Conservation (phyloP, 2,329 filamentous ascomycete genomes). For the Colletotrichum brevisporum region DNA sequence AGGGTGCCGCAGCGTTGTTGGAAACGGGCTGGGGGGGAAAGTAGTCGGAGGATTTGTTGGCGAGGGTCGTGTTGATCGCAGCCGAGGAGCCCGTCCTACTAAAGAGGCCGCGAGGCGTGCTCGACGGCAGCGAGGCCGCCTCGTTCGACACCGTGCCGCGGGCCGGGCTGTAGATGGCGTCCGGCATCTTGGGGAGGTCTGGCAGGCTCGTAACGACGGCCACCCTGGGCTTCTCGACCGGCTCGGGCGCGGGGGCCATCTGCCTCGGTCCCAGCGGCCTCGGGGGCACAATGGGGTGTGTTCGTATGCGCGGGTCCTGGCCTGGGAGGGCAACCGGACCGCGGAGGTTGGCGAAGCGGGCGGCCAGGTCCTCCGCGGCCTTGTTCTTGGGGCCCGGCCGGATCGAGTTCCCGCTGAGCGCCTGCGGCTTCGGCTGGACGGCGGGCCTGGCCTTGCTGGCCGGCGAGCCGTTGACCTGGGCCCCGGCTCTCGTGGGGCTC, state of each 20-base stretch:
- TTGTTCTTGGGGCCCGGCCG: conserved; percentile 52
- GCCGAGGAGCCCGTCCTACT: conserved; percentile 60
- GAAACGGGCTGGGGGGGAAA: conserved; percentile 48
- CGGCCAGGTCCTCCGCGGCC: conserved; percentile 63
- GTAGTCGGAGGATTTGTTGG: conserved; percentile 50
- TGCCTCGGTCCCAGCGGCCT: conserved; percentile 64
- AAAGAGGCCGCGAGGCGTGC: conserved; percentile 74
- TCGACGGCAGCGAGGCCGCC: conserved; percentile 75
- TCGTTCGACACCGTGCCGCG: conserved; percentile 78
- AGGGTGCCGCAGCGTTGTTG: conserved; percentile 44
- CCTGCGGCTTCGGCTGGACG: conserved; percentile 77
- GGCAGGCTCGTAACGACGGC: conserved; percentile 67
- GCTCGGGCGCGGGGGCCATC: conserved; percentile 57
- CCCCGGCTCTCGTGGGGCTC: conserved; percentile 28
- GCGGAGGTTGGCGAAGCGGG: conserved; percentile 71
- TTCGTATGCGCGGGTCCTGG: conserved; percentile 68
- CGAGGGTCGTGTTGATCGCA: conserved; percentile 45
- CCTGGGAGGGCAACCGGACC: conserved; percentile 56
- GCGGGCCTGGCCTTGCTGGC: conserved; percentile 57
- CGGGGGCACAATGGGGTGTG: conserved; percentile 59
- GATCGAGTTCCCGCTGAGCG: conserved; percentile 73
- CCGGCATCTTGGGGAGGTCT: conserved; percentile 77
- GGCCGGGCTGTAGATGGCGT: conserved; percentile 84
- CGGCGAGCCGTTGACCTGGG: conserved; percentile 33
- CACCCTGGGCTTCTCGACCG: conserved; percentile 58